Evolutionary conservation across 225 moss, liverwort and hornwort species (phyloP), one percentile per base, ranked within the genome.

Genomic region (Asterella californica): DNA sequence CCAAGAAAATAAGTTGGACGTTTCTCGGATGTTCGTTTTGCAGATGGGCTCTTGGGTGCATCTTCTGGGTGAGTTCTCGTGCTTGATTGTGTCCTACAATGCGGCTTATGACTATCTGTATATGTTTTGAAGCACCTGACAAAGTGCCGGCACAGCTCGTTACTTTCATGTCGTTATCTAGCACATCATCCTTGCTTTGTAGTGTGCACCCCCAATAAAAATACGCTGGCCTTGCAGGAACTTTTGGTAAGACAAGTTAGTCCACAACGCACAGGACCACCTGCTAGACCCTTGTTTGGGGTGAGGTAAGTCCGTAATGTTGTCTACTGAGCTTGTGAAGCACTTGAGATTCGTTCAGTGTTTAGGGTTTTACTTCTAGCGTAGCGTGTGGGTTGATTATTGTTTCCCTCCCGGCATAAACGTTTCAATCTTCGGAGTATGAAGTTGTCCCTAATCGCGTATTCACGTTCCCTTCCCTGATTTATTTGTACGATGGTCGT

Each of bases 1-100:
- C 14, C 15, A 67, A 34, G 36, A 19, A 21, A 67, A 11, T 18
- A 67, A 36, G 36, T 18, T 21, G 67, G 18, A 36, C 5, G 15
- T 0, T 11, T 71, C n/a, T n/a, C n/a, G 10, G 25, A n/a, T 27
- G 0, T 48, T 61, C 62, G 24, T 24, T 79, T 83, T 65, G 76
- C 93, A 95, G 95, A 83, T 96, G 96, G 96, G 92, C 96, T 27
- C 88, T 96, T 64, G 96, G 96, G 65, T 96, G 96, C 82, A 94
- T 96, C 72, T 96, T 96, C 81, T 90, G 96, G 96, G 95, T 95
- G 83, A 88, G 93, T 78, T 67, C 19, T 78, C 30, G 42, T 49
- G 77, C 72, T 79, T 21, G 22, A 29, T 27, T 64, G 22, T 37
- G 17, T 30, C 24, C 6, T 38, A 8, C 38, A 24, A 21, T 30